These are phyloP conservation scores for Aspergillus asperescens DNA, from an alignment of 495 filamentous ascomycete genomes.

Conservation along the genomic window DNA sequence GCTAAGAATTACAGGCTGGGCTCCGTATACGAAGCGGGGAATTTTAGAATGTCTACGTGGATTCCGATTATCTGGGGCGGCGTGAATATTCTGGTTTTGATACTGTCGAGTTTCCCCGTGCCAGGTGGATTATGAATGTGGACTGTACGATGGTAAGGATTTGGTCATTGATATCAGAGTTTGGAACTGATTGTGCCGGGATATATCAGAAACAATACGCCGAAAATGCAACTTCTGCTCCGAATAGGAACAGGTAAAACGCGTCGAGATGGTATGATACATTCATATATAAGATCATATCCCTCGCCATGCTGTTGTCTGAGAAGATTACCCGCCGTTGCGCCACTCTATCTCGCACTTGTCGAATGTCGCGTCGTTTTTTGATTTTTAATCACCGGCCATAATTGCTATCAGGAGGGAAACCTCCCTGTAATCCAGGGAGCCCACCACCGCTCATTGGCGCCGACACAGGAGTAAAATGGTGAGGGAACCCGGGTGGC, in stretches of 20 bases:
- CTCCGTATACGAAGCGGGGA: constrained; percentile 79
- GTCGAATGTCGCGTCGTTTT: constrained; percentile 5
- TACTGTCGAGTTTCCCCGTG: constrained; percentile 90
- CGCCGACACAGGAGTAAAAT: constrained; percentile 41
- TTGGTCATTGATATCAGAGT: background rate
- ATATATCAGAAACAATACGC: background rate
- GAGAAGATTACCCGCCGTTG: background rate
- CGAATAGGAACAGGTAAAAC: background rate
- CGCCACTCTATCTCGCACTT: background rate
- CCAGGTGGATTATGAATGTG: constrained; percentile 72
- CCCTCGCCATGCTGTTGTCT: constrained; percentile 4
- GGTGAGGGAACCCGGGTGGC: constrained; percentile 40
- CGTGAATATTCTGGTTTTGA: constrained; percentile 82
- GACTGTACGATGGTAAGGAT: background rate
- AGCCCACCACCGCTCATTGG: constrained; percentile 34
- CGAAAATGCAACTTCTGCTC: background rate
- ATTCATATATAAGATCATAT: constrained; percentile 15
- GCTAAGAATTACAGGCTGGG: constrained; percentile 57
- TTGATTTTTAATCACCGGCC: constrained; percentile 25
- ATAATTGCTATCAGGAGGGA: constrained; percentile 29
- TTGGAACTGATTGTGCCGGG: background rate
- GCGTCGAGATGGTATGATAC: constrained; percentile 2
- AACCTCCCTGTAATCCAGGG: constrained; percentile 43
- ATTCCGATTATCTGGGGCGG: constrained; percentile 92
- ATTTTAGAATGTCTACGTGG: constrained; percentile 95